A percentile compares a stretch with the other conserved stretches of the same genome.
These are phyloP conservation scores for Colletotrichum orchidophilum DNA, from an alignment of 2,329 filamentous ascomycete species.

Conservation along the genomic window DNA sequence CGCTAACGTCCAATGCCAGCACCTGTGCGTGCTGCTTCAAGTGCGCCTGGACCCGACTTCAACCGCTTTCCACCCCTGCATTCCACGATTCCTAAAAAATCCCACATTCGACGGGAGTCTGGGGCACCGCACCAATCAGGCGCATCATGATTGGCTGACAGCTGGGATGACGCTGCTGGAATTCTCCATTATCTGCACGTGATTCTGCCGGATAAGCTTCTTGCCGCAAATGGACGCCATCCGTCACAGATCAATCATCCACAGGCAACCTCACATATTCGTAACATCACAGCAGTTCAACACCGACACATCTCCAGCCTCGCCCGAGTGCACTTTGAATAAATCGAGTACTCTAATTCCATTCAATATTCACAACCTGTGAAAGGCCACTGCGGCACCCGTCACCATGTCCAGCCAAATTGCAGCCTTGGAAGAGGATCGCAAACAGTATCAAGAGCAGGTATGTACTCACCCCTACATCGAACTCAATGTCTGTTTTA, in stretches of 20 bases:
- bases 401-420: constrained; percentile 42
- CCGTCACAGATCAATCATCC: background rate
- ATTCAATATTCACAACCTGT: background rate
- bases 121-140: background rate
- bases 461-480: constrained; percentile 44
- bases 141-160: constrained; percentile 4
- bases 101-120: background rate
- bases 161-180: background rate
- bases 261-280: background rate
- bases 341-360: background rate
- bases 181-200: constrained; percentile 14
- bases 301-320: background rate
- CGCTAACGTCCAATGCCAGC: background rate
- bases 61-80: constrained; percentile 8
- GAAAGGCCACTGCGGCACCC: background rate
- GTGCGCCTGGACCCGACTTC: constrained; percentile 4
- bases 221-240: background rate
- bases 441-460: constrained; percentile 66
- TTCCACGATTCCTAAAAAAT: constrained; percentile 6
- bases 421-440: constrained; percentile 60
- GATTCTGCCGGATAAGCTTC: constrained; percentile 17
- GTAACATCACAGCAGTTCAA: background rate
- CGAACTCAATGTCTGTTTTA: background rate
- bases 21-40: background rate
- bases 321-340: background rate